Base-by-base conservation (phyloP, 352 stramenopile genomes). In the Pythium phragmiticola region DNA sequence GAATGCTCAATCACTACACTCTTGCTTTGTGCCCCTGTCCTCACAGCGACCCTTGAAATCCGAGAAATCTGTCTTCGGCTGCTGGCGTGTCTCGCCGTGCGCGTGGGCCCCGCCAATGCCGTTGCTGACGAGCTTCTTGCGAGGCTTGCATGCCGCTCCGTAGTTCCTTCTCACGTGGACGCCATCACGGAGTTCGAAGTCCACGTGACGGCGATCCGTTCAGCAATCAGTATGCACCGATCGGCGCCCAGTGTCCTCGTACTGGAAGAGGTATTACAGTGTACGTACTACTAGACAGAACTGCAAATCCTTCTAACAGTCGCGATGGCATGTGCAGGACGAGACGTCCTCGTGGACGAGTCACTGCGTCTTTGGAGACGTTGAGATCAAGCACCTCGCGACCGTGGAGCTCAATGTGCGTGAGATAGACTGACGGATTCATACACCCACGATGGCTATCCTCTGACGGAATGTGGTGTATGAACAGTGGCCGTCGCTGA, bases 381-480 rank as follows among this genome's bases (percentile, higher is more conserved):
- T 87, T 36, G 77, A 87, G 7, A 30, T 88, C 8, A 82, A 79
- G 42, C 66, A 74, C 12, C 67, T 90, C 4, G 53, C 66, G 0
- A 69, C 82, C 14, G 71, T 83, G 8, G 51, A 78, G 16, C 70
- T 89, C 0, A 81, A 87, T 55, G 79, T 89, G 34, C 49, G 55
- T 56, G 1, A 30, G 26, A 30, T 30, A 5, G 26, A 5, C 26
- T 30, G 4, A 5, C 26, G 26, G 26, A 30, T 30, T 30, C 26
- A 30, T 30, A 5, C 26, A 30, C 26, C 2, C 3, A 5, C 4
- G 26, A 30, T 30, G 26, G 26, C 6, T 8, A 30, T 30, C 17
- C 45, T 26, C 45, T 50, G n/a, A 50, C 19, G 45, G n/a, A 23
- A 23, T 11, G 7, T n/a, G 13, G 42, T n/a, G 7, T 21, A 0